Base-by-base conservation (phyloP, 2,329 filamentous ascomycete genomes). In the Lachnellula arida region DNA sequence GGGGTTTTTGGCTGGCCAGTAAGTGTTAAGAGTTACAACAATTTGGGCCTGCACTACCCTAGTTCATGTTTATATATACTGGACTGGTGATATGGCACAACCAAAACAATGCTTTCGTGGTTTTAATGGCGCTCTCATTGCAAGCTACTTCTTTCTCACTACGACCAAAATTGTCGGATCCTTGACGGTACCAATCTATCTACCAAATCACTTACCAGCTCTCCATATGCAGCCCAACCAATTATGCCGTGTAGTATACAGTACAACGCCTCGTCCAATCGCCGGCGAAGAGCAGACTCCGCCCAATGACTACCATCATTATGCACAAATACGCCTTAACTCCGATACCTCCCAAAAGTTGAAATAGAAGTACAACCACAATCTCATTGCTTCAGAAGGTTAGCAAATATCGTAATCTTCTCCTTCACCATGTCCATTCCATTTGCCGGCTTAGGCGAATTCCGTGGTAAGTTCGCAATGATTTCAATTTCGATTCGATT, bases 401-500 rank as follows among this genome's bases (percentile, higher is more conserved):
- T 87, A 58, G 87, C 81, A 72, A 88, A 88, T 28, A 94, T 77
- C 1, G 84, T 90, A 55, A 91, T 79, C 64, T 87, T 87, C 74
- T 97, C 91, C 60, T 92, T 76, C 68, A 94, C 90, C 37, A 87
- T 81, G 59, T 86, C 82, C 9, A 84, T 76, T 0, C 81, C 85
- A 25, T 78, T 78, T 0, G 78, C 74, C 39, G 79, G 73, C 58
- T 79, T 82, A 66, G 71, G 66, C 32, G 82, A 76, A 19, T 78
- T 81, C 65, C 77, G 81, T 1, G 81, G 82, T 44, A 89, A 78
- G 6, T 86, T 85, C 1, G 88, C 89, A 60, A 91, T 82, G 56
- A 93, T 77, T 65, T 93, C 88, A 7, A 95, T 79, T 64, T 91
- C 87, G 50, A 96, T 81, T 46, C 86, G 81, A 63, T 94, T 96